Base-by-base conservation (phyloP, 768 basidiomycete genomes). In the Panellus pusillus region DNA sequence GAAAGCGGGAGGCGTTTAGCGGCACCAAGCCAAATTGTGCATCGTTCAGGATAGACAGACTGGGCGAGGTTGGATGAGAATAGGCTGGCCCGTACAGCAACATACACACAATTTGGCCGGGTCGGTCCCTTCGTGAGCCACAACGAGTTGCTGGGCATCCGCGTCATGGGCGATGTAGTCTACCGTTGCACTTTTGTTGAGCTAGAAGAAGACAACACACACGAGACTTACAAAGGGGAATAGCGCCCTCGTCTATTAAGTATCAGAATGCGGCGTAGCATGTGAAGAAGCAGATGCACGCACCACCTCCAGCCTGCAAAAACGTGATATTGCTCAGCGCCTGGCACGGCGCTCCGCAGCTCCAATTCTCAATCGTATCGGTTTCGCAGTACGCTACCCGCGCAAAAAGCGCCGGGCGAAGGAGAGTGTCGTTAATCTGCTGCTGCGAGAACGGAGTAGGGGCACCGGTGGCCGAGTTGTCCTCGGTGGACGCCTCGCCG, bases 101-200 rank as follows among this genome's bases (percentile, higher is more conserved):
- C 13, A 37, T 17, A 66, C 68, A 37, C 39, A 72, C 73, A 72
- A 35, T 37, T 69, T 70, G 1, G 50, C 36, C 4, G 68, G 51
- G 36, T 75, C 64, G 9, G 75, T 77, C 8, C 75, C 76, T 50
- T 77, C 67, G 47, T 78, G 75, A 13, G 75, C 73, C 14, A 78
- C 72, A n/a, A 78, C 70, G 52, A 77, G 63, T 9, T 62, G 63
- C 31, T 72, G 44, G 9, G 61, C 62, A 1, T 62, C 50, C 4
- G 63, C 63, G 49, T 75, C 71, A 51, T 73, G 67, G n/a, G 73
- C 75, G 42, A 77, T 66, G 51, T 66, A 74, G 53, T 68, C 72
- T 73, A 36, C 12, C 40, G 19, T 9, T 19, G 36, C 14, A 13
- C 9, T 27, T n/a, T 17, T 47, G 29, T 28, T 15, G 40, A 47